Conservation (phyloP, 176 grass and related monocot species). For the Phoenix roebelenii region DNA sequence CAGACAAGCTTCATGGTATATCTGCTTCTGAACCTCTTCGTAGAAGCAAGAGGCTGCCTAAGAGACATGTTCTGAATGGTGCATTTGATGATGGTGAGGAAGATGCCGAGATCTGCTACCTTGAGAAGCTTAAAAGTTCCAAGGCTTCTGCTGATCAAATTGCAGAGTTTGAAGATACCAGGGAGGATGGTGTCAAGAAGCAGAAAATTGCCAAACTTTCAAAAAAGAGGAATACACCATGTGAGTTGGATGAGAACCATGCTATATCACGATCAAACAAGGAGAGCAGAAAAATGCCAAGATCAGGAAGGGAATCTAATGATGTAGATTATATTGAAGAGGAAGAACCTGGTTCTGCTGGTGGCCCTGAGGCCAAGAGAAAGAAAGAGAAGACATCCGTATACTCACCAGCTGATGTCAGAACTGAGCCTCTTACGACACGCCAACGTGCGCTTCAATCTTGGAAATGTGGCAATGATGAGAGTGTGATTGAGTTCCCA, state of each 20-base stretch:
- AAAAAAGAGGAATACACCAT: constrained; percentile 31
- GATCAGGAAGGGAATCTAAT: constrained; percentile 25
- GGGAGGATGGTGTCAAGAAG: constrained; percentile 43
- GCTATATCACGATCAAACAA: constrained; percentile 30
- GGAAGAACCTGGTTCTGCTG: constrained; percentile 51
- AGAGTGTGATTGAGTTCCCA: constrained; percentile 75
- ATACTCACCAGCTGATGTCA: constrained; percentile 30
- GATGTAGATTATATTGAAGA: constrained; percentile 48
- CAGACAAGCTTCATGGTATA: constrained; percentile 27
- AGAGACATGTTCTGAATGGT: constrained; percentile 34
- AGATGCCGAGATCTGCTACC: constrained; percentile 47
- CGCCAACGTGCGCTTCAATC: constrained; percentile 89
- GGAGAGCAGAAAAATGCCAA: constrained; percentile 41
- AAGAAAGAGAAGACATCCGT: constrained; percentile 16
- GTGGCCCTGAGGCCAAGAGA: constrained; percentile 31
- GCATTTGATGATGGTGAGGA: constrained; percentile 40
- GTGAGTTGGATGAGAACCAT: constrained; percentile 77
- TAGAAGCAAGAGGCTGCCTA: constrained; percentile 71
- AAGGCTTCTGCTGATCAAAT: constrained; percentile 35
- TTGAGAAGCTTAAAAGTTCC: constrained; percentile 52
- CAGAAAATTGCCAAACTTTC: constrained; percentile 49
- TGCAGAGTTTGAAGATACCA: constrained; percentile 35
- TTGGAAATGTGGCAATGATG: constrained; percentile 50
- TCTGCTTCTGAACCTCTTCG: constrained; percentile 39
- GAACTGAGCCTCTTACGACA: constrained; percentile 44